Evolutionary conservation across 495 filamentous ascomycete genomes (phyloP), one percentile per base, ranked within the genome.

Genomic region (Aspergillus kassunensis): DNA sequence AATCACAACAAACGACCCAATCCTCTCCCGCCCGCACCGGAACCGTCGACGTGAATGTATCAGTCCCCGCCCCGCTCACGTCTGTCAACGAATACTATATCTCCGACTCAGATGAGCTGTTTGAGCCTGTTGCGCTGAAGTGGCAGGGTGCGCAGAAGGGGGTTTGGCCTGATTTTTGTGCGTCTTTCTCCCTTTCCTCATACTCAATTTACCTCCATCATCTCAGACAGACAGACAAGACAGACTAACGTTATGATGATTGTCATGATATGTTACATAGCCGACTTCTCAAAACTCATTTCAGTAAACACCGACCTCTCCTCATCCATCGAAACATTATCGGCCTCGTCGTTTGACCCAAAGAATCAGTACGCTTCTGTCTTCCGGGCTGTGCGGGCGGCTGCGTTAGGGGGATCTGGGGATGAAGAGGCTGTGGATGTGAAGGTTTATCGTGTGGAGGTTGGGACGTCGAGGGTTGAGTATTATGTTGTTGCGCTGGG

Each of bases 101-200:
- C 4, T 90, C 85, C 47, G 90, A 96, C 51, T 79, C 87, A 6
- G 90, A 96, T 68, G 88, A 92, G 71, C 86, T 86, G 30, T 96
- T 91, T 66, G 84, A 84, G 63, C 80, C 82, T 1, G 89, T 96
- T 4, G 78, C 72, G 44, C 60, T 95, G 57, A 71, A 69, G 52
- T 91, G 78, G 77, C 71, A 76, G 36, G 83, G 80, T 34, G 71
- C 71, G 15, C 61, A 51, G 31, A 72, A 73, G 34, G 76, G 71
- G 30, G 64, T 66, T 34, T 75, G 86, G 65, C 85, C 85, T 31
- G 81, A 80, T 64, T 72, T 83, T 64, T 78, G 85, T 87, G 61
- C 33, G 76, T 75, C 47, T 29, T 20, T 33, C 5, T 13, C 27
- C 29, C 47, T 53, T 40, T 62, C 41, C 20, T 10, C 43, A 59